Conservation (phyloP, 2,329 filamentous ascomycete species). For the Elsinoe necatrix region DNA sequence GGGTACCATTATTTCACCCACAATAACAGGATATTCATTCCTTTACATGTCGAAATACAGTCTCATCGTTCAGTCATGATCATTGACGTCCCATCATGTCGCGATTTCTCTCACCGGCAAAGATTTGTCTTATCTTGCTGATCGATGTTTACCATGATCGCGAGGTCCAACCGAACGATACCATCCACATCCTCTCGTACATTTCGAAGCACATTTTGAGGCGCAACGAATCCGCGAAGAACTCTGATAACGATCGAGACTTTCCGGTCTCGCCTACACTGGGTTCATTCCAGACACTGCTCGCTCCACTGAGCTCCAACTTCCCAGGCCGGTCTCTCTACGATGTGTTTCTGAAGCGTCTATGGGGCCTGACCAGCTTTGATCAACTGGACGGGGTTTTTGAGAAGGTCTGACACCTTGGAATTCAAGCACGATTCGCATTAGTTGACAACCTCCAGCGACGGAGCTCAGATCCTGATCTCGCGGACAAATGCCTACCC, state of each 20-base stretch:
- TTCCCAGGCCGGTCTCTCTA: slow-evolving; percentile 75
- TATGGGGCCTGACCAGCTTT: slow-evolving; percentile 79
- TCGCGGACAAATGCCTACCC: slow-evolving; percentile 27
- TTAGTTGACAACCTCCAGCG: neutral
- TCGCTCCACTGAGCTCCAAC: slow-evolving; percentile 37
- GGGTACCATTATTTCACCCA: no score
- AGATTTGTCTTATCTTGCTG: slow-evolving; percentile 72
- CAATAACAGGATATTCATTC: no score
- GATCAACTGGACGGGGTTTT: slow-evolving; percentile 65
- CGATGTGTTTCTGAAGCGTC: slow-evolving; percentile 69
- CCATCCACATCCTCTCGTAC: slow-evolving; percentile 69
- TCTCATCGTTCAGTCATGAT: neutral
- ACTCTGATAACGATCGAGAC: neutral
- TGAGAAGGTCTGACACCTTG: slow-evolving; percentile 23
- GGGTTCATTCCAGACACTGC: slow-evolving; percentile 25
- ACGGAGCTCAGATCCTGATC: slow-evolving; percentile 25
- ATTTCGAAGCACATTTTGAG: slow-evolving; percentile 56
- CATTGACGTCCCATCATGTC: slow-evolving; percentile 47
- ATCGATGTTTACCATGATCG: slow-evolving; percentile 60
- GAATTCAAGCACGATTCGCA: neutral
- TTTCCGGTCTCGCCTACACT: slow-evolving; percentile 32
- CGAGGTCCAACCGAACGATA: slow-evolving; percentile 20
- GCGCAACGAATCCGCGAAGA: slow-evolving; percentile 7
- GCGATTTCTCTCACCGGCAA: slow-evolving; percentile 80
- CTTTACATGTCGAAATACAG: no score